These are phyloP conservation scores for Suhomyces taliae DNA, from an alignment of 1,139 yeast genomes.

Conservation along the genomic window DNA sequence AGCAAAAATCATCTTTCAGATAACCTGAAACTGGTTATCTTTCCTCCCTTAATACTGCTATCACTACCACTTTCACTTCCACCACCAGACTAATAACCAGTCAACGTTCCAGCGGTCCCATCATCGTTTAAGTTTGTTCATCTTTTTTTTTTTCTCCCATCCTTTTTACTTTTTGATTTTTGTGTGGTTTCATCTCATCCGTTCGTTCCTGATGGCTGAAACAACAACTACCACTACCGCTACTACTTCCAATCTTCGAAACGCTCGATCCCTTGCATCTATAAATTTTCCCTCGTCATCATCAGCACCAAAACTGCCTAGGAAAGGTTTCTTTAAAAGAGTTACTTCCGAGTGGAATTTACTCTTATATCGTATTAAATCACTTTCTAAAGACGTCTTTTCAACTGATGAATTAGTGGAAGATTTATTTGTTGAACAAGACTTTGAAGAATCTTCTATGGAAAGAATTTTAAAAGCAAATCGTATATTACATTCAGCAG, in stretches of 20 bases:
- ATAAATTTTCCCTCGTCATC: conserved; percentile 2
- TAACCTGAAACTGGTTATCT: too few species aligned
- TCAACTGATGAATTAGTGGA: conserved; percentile 42
- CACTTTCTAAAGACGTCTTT: conserved; percentile 45
- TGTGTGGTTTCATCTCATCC: too few species aligned
- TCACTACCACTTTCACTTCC: too few species aligned
- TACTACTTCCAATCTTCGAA: conserved; percentile 2
- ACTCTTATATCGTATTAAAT: conserved; percentile 33
- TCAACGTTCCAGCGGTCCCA: too few species aligned
- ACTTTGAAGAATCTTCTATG: conserved; percentile 26
- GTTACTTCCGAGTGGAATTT: conserved; percentile 37
- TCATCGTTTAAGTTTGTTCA: too few species aligned
- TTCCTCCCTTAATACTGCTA: too few species aligned
- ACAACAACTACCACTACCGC: conserved; percentile 1
- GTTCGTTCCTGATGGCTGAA: conserved; percentile 2
- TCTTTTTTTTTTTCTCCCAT: too few species aligned
- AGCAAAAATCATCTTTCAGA: too few species aligned
- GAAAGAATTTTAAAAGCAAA: conserved; percentile 22
- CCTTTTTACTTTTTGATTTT: too few species aligned
- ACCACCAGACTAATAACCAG: too few species aligned
- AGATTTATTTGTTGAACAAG: conserved; percentile 43
- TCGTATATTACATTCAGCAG: conserved; percentile 29
- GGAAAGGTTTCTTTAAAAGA: conserved; percentile 29
- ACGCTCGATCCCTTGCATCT: conserved; percentile 10
- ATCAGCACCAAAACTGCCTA: conserved; percentile 4